phyloP scores from a whole-genome alignment of 2,329 filamentous ascomycete genomes.

The Fusarium pseudonygamai region DNA sequence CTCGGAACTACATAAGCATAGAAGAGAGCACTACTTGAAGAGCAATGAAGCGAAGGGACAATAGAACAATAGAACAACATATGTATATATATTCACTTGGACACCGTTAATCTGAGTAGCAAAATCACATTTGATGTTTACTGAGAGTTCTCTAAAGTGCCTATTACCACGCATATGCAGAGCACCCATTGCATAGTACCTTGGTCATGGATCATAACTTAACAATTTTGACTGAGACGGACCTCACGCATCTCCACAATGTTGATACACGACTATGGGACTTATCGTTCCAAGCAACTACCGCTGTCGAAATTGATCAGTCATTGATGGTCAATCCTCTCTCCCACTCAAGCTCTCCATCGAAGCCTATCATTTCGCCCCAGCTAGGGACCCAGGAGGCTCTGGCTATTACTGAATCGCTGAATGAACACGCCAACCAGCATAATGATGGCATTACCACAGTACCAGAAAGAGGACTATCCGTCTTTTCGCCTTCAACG shows the following conservation, averaged over 20 bases:
- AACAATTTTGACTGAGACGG: accelerated
- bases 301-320: background rate
- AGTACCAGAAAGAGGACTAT: accelerated
- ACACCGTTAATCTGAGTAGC: background rate
- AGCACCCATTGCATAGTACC: background rate
- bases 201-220: too few species aligned
- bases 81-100: background rate
- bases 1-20: too few species aligned
- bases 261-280: background rate
- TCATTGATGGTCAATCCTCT: too few species aligned
- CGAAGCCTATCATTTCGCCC: too few species aligned
- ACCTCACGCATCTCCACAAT: background rate
- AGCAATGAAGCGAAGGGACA: background rate
- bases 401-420: accelerated
- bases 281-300: background rate
- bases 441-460: accelerated
- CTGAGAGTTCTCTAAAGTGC: accelerated
- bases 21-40: background rate
- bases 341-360: background rate
- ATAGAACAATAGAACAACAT: background rate
- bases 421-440: too few species aligned
- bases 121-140: background rate
- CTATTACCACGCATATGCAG: background rate
- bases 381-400: too few species aligned
- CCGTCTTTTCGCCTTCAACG: accelerated